phyloP scores from a whole-genome alignment of 2,329 filamentous ascomycete genomes.

The Botrytis byssoidea region DNA sequence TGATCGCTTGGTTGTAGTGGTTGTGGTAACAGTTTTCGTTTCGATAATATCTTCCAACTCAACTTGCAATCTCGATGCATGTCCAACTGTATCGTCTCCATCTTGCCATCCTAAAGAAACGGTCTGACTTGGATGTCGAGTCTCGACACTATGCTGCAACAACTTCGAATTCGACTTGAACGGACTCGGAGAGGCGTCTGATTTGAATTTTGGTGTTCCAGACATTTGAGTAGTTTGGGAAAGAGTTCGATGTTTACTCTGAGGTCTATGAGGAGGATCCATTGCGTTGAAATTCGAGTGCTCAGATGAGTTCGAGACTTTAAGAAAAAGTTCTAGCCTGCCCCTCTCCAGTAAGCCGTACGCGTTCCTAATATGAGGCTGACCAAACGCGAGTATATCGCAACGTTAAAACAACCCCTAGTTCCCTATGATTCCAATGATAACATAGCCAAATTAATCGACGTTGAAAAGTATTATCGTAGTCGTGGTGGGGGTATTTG shows the following conservation, averaged over 20 bases:
- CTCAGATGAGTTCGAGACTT: slow-evolving; percentile 18
- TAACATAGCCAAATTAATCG: slow-evolving; percentile 31
- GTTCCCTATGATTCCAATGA: slow-evolving; percentile 24
- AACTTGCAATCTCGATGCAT: slow-evolving; percentile 42
- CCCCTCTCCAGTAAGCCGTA: slow-evolving; percentile 26
- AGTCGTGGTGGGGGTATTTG: slow-evolving; percentile 20
- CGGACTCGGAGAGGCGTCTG: slow-evolving; percentile 35
- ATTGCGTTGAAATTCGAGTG: slow-evolving; percentile 25
- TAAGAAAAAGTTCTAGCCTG: slow-evolving; percentile 22
- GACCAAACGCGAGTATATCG: slow-evolving; percentile 29
- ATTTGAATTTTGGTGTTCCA: slow-evolving; percentile 24
- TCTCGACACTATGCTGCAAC: slow-evolving; percentile 28
- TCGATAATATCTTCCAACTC: slow-evolving; percentile 64
- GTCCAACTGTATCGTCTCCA: slow-evolving; percentile 30
- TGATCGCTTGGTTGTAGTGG: slow-evolving; percentile 80
- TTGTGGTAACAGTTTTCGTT: slow-evolving; percentile 79
- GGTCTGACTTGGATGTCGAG: slow-evolving; percentile 30
- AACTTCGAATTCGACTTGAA: slow-evolving; percentile 31
- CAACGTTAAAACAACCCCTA: slow-evolving; percentile 29
- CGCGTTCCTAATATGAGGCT: slow-evolving; percentile 33
- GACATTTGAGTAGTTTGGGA: slow-evolving; percentile 25
- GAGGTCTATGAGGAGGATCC: slow-evolving; percentile 33
- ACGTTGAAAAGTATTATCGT: slow-evolving; percentile 19
- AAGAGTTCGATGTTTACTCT: slow-evolving; percentile 29
- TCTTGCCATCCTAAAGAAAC: slow-evolving; percentile 36